phyloP scores from a whole-genome alignment of 2,329 filamentous ascomycete species.

The Aspergillus unguis region DNA sequence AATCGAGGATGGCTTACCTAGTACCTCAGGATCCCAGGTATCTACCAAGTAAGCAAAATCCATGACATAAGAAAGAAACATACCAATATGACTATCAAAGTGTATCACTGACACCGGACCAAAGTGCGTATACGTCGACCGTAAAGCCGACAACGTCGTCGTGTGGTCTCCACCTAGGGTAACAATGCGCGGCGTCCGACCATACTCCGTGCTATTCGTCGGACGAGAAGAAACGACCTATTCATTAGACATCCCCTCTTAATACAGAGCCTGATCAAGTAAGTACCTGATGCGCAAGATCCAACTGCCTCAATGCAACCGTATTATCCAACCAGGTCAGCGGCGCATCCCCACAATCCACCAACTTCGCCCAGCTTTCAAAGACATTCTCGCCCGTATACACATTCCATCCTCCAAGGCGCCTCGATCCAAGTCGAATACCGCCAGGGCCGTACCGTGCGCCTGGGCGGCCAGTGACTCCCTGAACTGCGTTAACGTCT shows the following conservation, averaged over 20 bases:
- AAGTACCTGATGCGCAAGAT: conserved; percentile 47
- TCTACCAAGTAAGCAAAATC: conserved; percentile 26
- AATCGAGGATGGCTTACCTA: conserved; percentile 36
- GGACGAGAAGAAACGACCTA: conserved; percentile 46
- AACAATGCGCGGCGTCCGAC: conserved; percentile 46
- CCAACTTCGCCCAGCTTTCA: conserved; percentile 49
- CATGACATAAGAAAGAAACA: not conserved
- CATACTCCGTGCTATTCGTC: conserved; percentile 40
- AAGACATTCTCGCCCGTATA: conserved; percentile 51
- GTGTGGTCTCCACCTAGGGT: conserved; percentile 57
- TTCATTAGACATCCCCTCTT: not conserved
- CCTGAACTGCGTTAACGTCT: conserved; percentile 6
- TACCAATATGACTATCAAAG: conserved; percentile 52
- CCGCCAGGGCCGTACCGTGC: conserved; percentile 53
- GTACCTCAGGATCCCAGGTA: conserved; percentile 54
- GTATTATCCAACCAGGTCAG: conserved; percentile 54
- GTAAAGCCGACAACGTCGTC: conserved; percentile 52
- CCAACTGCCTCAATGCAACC: conserved; percentile 52
- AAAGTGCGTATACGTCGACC: conserved; percentile 50
- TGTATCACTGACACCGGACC: conserved; percentile 56
- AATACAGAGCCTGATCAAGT: not conserved
- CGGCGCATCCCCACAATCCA: conserved; percentile 56
- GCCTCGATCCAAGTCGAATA: conserved; percentile 49
- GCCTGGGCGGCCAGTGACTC: conserved; percentile 51
- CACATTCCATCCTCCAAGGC: conserved; percentile 48